Conservation (phyloP, 2,329 filamentous ascomycete genomes). For the Cladophialophora psammophila region DNA sequence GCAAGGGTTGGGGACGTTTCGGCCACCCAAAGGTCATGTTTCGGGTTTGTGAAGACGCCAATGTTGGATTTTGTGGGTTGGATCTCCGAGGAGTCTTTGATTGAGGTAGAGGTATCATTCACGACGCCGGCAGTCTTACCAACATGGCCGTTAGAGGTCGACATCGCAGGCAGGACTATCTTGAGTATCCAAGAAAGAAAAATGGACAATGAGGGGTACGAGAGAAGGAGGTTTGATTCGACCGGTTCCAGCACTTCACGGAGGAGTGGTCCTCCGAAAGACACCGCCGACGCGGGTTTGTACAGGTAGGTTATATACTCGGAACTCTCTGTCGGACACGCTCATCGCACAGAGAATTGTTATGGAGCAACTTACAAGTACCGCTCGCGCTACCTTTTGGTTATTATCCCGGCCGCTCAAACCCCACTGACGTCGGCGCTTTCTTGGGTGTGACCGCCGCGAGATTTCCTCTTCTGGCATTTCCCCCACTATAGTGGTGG, state of each 20-base stretch:
- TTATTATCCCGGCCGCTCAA: background rate
- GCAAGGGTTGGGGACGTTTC: slow-evolving; percentile 79
- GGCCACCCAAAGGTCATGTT: slow-evolving; percentile 88
- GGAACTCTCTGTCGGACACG: background rate
- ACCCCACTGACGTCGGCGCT: background rate
- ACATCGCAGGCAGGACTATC: background rate
- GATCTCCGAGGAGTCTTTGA: slow-evolving; percentile 14
- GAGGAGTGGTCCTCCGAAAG: background rate
- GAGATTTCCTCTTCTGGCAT: slow-evolving; percentile 5
- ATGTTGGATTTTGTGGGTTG: slow-evolving; percentile 67
- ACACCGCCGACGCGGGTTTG: background rate
- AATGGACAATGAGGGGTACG: background rate
- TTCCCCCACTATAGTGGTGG: background rate
- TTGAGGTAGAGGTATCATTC: background rate
- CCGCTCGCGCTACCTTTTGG: background rate
- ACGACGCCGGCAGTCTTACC: background rate
- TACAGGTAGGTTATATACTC: background rate
- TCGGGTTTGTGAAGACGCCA: slow-evolving; percentile 93
- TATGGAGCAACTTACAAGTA: background rate
- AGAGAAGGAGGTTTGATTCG: background rate
- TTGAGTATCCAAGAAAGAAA: background rate
- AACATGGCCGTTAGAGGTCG: slow-evolving; percentile 7
- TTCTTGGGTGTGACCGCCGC: slow-evolving; percentile 1
- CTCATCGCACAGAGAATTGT: background rate
- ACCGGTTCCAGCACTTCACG: background rate